These are phyloP conservation scores for Irpex sp. DNA, from an alignment of 1,284 basidiomycete genomes.

Conservation along the genomic window DNA sequence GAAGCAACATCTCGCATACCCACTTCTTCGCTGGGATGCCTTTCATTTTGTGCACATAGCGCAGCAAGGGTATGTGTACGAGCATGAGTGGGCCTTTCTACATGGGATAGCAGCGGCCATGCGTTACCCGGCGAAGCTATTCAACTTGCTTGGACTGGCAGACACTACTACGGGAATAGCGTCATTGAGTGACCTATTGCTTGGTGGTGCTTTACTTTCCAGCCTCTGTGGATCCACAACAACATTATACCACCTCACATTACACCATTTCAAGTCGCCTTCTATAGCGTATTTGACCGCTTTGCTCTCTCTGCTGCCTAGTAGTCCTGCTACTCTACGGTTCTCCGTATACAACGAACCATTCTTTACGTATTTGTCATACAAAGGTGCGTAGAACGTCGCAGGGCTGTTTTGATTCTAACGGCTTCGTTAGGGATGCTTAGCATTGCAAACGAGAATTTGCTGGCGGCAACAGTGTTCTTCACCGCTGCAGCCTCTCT, in stretches of 20 bases:
- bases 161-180: not conserved
- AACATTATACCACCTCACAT: conserved; percentile 63
- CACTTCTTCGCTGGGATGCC: conserved; percentile 83
- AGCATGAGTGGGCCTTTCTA: conserved; percentile 89
- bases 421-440: conserved; percentile 51
- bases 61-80: conserved; percentile 62
- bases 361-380: conserved; percentile 79
- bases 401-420: conserved; percentile 2
- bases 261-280: conserved; percentile 49
- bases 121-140: not conserved
- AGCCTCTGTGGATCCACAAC: conserved; percentile 42
- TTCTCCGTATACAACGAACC: conserved; percentile 82
- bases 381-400: conserved; percentile 49
- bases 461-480: conserved; percentile 50
- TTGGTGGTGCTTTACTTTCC: conserved; percentile 38
- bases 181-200: conserved; percentile 24
- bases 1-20: conserved; percentile 17
- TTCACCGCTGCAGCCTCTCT: conserved; percentile 71
- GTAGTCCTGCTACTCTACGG: conserved; percentile 73
- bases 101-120: conserved; percentile 41
- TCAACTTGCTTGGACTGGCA: not conserved
- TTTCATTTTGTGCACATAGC: conserved; percentile 80
- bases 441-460: conserved; percentile 45
- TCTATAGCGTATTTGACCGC: conserved; percentile 58
- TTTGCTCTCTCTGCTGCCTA: conserved; percentile 74